Conservation (phyloP, 257 asterid genomes). For the Fraxinus quadrangulata region DNA sequence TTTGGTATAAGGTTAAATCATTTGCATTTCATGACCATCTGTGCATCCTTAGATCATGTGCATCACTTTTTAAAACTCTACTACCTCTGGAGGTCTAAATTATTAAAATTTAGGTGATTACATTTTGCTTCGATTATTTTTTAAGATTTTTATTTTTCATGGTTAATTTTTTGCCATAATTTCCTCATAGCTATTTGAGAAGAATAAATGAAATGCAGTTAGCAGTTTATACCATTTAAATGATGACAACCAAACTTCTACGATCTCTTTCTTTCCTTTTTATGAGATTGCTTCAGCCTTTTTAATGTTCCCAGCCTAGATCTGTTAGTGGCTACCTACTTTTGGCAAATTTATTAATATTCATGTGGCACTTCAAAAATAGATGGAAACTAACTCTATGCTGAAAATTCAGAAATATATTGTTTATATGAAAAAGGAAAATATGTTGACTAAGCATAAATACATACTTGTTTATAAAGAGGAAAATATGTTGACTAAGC, state of each 20-base stretch:
- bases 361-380: too few species aligned
- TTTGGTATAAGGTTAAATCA: background rate
- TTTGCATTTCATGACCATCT: background rate
- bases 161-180: background rate
- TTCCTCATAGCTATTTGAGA: background rate
- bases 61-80: background rate
- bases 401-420: background rate
- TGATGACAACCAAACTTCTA: background rate
- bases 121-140: background rate
- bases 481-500: too few species aligned
- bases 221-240: background rate
- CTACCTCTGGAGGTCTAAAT: background rate
- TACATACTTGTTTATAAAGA: too few species aligned
- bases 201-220: background rate
- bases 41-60: background rate
- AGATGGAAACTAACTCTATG: background rate
- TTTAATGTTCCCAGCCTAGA: background rate
- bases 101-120: background rate
- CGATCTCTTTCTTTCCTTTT: background rate
- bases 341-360: background rate
- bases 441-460: too few species aligned
- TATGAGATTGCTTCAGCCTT: background rate
- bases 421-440: too few species aligned
- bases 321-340: background rate
- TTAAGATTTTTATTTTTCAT: too few species aligned